phyloP scores from a whole-genome alignment of 768 basidiomycete species.

The Amylocystis lapponica region DNA sequence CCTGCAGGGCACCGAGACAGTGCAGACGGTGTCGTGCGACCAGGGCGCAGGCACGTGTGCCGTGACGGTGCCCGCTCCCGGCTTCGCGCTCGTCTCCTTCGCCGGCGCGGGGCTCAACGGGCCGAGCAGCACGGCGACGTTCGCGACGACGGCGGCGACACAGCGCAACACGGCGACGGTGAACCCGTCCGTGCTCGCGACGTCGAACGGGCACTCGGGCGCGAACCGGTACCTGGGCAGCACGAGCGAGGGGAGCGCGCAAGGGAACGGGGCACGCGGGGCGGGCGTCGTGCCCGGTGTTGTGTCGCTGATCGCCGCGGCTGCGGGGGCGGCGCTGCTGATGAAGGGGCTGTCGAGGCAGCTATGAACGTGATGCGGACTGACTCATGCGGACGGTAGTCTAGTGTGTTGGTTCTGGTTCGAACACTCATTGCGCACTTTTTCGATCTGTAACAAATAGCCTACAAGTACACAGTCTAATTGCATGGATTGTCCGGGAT shows the following conservation, averaged over 20 bases:
- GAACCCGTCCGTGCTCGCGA: conserved; percentile 48
- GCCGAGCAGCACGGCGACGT: conserved; percentile 37
- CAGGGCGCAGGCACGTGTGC: conserved; percentile 44
- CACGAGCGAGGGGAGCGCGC: conserved; percentile 21
- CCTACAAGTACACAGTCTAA: too few species aligned
- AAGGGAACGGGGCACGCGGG: conserved; percentile 11
- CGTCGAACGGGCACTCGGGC: conserved; percentile 55
- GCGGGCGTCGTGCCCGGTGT: conserved; percentile 12
- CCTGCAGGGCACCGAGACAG: conserved; percentile 27
- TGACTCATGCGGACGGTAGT: too few species aligned
- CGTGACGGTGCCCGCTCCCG: conserved; percentile 63
- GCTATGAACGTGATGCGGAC: too few species aligned
- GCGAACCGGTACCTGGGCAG: conserved; percentile 26
- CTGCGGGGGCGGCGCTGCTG: conserved; percentile 5
- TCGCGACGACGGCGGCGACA: conserved; percentile 44
- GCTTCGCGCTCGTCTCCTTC: conserved; percentile 74
- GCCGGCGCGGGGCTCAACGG: conserved; percentile 35
- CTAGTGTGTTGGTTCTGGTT: too few species aligned
- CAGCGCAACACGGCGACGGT: conserved; percentile 50
- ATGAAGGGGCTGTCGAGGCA: too few species aligned
- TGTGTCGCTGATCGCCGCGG: conserved; percentile 9
- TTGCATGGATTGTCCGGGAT: too few species aligned
- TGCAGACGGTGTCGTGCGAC: conserved; percentile 33
- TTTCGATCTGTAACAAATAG: too few species aligned
- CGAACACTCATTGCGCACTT: too few species aligned